Evolutionary conservation across 2,329 filamentous ascomycete species (phyloP), one percentile per base, ranked within the genome.

Genomic region (Pseudogymnoascus sp.): DNA sequence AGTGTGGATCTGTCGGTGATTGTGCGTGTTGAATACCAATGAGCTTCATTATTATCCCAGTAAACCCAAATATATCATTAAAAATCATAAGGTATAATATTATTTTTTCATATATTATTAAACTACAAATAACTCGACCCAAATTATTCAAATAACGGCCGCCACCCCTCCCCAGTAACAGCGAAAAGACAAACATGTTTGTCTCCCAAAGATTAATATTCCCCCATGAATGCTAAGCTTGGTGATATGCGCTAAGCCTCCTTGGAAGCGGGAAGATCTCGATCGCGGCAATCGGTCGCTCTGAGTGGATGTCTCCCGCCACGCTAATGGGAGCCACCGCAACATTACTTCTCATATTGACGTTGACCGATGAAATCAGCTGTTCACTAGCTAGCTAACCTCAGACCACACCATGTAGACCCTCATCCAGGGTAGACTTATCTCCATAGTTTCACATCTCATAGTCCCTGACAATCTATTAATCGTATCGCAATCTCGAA

Each of bases 341-440:
- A 18, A 14, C 47, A 33, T 14, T 14, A 54, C 47, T 54, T 33
- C 47, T 35, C 28, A 33, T 35, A 54, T 54, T 54, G 47, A 54
- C 47, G 47, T 54, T 35, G 28, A 54, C 28, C 7, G 5, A 4
- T 14, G 47, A 54, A 18, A 54, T 54, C 47, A 54, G 47, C 16
- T 54, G 47, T 54, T 50, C 6, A 33, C 16, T 20, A 54, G 28
- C 16, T 8, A 20, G 28, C 47, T 7, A 54, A 54, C 47, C 47
- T 54, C 47, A 54, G 47, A n/a, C 47, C 47, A 54, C 47, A 33
- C 16, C 16, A 54, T 54, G 47, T 54, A 54, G 28, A 54, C 47
- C 47, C 47, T 16, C 28, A 54, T 33, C 28, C 3, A 54, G 47
- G 47, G 28, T 54, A 33, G 28, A 54, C n/a, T 4, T 35, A 4